Evolutionary conservation across 2,329 filamentous ascomycete species (phyloP), one percentile per base, ranked within the genome.

Genomic region (Periconia sp.): DNA sequence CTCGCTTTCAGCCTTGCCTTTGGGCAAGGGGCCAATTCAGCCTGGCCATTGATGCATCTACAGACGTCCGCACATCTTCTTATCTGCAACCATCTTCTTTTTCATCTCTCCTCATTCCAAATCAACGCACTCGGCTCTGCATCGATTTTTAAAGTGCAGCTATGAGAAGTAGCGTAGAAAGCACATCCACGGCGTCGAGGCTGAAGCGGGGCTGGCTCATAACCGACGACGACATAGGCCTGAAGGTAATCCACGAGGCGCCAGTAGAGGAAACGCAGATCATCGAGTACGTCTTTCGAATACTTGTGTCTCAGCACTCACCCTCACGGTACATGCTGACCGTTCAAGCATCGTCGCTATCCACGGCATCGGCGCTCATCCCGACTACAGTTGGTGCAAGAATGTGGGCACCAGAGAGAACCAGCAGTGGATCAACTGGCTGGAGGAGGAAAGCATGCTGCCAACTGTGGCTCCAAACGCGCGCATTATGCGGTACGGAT

Each of bases 401-500:
- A 68, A 68, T 57, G 52, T 54, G 42, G 60, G 58, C 52, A 62
- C 61, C 6, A 43, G 37, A 17, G 54, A 61, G 41, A 56, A 27
- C 37, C 52, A 55, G 49, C 49, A 37, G 23, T 62, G 52, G 56
- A 50, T 63, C 52, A 66, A 70, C 60, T 69, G 61, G 66, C 61
- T 69, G 30, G 37, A 50, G 2, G 55, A 61, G 33, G 53, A 63
- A 47, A 42, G 49, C 43, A 68, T 65, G 60, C 52, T 69, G 18
- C 63, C 58, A 44, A 55, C 58, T 1, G 46, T 60, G 40, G 61
- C 56, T 14, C 57, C 62, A 2, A 47, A 64, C 49, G 64, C 64
- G 20, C 63, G 65, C 37, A 65, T 70, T 31, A 66, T 68, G 60
- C 58, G 61, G 45, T 70, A 63, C 51, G 59, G 64, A 53, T 70